Evolutionary conservation across 306 rosid species (phyloP), one percentile per base, ranked within the genome.

Genomic region (Inga oerstediana): DNA sequence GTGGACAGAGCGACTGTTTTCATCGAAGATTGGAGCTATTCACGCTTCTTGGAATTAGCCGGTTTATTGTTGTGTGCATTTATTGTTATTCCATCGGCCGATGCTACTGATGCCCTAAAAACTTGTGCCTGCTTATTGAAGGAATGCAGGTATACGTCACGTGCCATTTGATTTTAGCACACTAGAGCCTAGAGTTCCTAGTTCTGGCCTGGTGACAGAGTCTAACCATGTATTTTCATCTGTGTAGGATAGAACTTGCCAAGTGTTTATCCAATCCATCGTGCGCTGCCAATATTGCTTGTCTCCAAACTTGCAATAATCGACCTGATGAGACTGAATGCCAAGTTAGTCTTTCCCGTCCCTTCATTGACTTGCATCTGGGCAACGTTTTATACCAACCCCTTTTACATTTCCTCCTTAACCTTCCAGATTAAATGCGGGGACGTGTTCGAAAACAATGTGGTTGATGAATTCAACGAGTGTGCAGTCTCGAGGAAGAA

Each of bases 321-420:
- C 85, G 99, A 84, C 97, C 99, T 17, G 99, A 96, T 85, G 99
- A 93, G 83, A 92, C 94, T 0, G 99, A 96, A 86, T 96, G 99
- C 86, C 99, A 96, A 88, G 99, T 91, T 82, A 87, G 89, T 87
- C 74, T 69, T 83, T 86, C 74, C 69, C 80, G 16, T 61, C 74
- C 80, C 59, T 81, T 76, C 76, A 43, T 30, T 69, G 73, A 44
- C 20, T 2, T 81, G 41, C 71, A 56, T 67, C 34, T 65, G 24
- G 58, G 7, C 67, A 70, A 32, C 44, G 41, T 43, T 51, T 37
- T 85, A 48, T 70, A n/a, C 51, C 59, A 10, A 62, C 14, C 24
- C 43, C 58, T 24, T 62, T 62, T 10, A 79, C 41, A 73, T 34
- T 80, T 62, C 72, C 44, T 80, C 67, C 67, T 80, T 64, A 22